A percentile compares a stretch with the other conserved stretches of the same genome.
These are phyloP conservation scores for Cyclanthera cordifolia DNA, from an alignment of 306 rosid species.

Conservation along the genomic window DNA sequence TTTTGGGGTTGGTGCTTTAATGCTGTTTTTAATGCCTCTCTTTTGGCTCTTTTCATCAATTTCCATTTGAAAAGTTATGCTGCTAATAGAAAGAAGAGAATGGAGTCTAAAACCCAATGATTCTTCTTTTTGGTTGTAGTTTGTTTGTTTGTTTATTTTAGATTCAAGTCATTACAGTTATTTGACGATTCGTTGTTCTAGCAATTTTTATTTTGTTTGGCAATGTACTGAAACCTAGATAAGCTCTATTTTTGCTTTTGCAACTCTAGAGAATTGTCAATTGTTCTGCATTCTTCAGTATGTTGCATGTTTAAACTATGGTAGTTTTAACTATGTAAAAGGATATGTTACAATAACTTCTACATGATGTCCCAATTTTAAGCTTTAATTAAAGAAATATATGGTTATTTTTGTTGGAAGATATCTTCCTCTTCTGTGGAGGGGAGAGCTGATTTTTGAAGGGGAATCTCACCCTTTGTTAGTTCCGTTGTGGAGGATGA, in stretches of 20 bases:
- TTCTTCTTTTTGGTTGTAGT: not conserved
- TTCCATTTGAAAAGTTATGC: conserved; percentile 59
- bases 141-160: not conserved
- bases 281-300: not conserved
- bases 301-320: not conserved
- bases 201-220: not conserved
- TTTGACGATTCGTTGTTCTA: not conserved
- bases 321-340: not conserved
- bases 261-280: not conserved
- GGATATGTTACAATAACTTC: not conserved
- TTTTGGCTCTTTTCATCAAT: conserved; percentile 51
- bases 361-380: not conserved
- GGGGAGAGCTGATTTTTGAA: too few species aligned
- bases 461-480: too few species aligned
- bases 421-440: too few species aligned
- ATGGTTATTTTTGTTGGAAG: too few species aligned
- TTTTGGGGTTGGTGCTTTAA: conserved; percentile 73
- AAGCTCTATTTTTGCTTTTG: not conserved
- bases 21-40: conserved; percentile 57
- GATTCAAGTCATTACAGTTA: not conserved
- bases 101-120: not conserved
- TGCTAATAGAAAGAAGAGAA: conserved; percentile 15
- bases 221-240: not conserved
- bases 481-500: too few species aligned
- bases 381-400: not conserved